Percentiles rank a stretch among this genome's conserved stretches.
Evolutionary conservation across 352 stramenopile genomes (phyloP).

Genomic region (Phytophthora nicotianae): DNA sequence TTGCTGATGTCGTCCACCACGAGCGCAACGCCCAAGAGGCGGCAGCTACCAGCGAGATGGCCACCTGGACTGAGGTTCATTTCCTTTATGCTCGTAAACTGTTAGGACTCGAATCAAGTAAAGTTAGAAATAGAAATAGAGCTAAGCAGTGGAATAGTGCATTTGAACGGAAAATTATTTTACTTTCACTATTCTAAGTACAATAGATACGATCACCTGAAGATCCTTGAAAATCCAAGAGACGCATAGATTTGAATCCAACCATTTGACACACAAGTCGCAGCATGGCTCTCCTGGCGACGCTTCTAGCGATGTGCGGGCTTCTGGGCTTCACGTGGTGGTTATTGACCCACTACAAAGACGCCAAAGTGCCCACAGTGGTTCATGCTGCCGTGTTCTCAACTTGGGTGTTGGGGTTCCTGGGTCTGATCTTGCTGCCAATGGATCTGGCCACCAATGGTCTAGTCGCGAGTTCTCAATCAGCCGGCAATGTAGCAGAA

Average conservation of each 20-base stretch:
- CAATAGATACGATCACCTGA: neutral
- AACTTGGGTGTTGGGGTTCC: slow-evolving; percentile 66
- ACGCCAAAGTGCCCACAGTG: slow-evolving; percentile 41
- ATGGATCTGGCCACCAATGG: slow-evolving; percentile 61
- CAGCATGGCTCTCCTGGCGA: slow-evolving; percentile 49
- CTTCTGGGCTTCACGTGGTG: slow-evolving; percentile 68
- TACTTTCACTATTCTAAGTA: too few relatives aligned
- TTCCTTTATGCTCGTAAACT: neutral
- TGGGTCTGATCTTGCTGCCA: slow-evolving; percentile 63
- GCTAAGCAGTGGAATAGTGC: too few relatives aligned
- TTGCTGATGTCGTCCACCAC: slow-evolving; percentile 91
- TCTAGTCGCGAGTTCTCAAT: slow-evolving; percentile 16
- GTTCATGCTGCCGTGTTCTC: slow-evolving; percentile 56
- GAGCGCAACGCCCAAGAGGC: slow-evolving; percentile 74
- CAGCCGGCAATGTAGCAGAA: neutral
- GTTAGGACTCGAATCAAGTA: too few relatives aligned
- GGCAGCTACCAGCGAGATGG: slow-evolving; percentile 21
- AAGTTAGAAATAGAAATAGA: too few relatives aligned
- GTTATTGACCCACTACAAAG: slow-evolving; percentile 62
- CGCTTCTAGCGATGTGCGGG: slow-evolving; percentile 44
- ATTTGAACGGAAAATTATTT: too few relatives aligned
- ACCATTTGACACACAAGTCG: neutral
- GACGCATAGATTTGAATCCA: neutral
- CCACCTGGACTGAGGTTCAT: slow-evolving; percentile 6
- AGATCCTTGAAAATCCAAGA: too few relatives aligned